Evolutionary conservation across 164 flowering plant species (phyloP), one percentile per base, ranked within the genome.

Genomic region (Chimonanthus salicifolius): DNA sequence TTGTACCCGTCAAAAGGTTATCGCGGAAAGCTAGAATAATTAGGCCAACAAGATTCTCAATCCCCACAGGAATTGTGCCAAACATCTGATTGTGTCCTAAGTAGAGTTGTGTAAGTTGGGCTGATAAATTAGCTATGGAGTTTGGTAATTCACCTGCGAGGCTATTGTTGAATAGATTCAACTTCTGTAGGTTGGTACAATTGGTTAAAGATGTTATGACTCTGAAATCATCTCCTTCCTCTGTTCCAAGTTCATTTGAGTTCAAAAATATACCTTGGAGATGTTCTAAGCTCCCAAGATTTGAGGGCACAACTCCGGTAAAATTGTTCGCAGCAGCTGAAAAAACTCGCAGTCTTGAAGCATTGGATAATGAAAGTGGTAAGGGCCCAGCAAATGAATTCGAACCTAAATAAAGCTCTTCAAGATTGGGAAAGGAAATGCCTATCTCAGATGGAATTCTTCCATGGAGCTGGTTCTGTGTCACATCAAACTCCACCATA

Each of bases 401-500:
- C 1, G 6, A 18, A 4, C 20, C 66, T 7, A 67, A 0, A 1
- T 6, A 49, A 60, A 80, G 60, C 0, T 0, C 0, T 5, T 16
- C 7, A 11, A 86, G 81, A 60, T 80, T 72, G 1, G 87, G 86
- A 63, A 84, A 77, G n/a, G 16, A 21, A 33, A 77, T 67, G 5
- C 81, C 82, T 45, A 75, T 20, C 62, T 64, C 49, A 2, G 69
- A 33, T 0, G 77, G 73, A 16, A 70, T 48, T 15, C 20, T 73
- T 47, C 91, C 91, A 72, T 65, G 68, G 1, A 87, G 54, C 7
- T 74, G 16, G 72, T 88, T 88, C 6, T 71, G 49, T 18, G 82
- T 79, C 43, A 88, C 44, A 20, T 71, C 78, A 11, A 87, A 66
- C 15, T 5, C 3, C 2, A 33, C 71, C 4, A 89, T 20, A 4